Percentiles rank a stretch among this genome's conserved stretches.
Evolutionary conservation across 805 yeast species (phyloP).

Genomic region (Barnettozyma populi): DNA sequence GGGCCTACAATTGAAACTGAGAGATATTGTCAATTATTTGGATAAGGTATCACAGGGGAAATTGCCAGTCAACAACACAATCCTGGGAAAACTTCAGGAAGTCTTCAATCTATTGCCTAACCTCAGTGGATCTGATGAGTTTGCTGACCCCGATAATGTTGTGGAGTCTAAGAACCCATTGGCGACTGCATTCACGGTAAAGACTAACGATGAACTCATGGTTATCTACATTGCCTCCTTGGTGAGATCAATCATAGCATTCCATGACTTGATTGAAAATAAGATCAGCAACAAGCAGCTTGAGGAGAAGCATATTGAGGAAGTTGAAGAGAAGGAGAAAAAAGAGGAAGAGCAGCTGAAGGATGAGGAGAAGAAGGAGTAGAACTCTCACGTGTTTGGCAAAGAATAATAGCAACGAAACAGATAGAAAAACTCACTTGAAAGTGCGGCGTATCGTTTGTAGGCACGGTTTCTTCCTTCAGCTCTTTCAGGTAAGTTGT

Average conservation of each 20-base stretch:
- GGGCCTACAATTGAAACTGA: slow-evolving; percentile 75
- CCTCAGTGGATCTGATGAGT: slow-evolving; percentile 38
- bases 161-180: slow-evolving; percentile 44
- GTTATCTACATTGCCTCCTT: slow-evolving; percentile 82
- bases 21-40: slow-evolving; percentile 73
- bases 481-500: too few species aligned
- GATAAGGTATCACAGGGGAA: slow-evolving; percentile 64
- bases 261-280: slow-evolving; percentile 94
- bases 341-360: not conserved
- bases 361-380: not conserved
- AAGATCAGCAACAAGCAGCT: slow-evolving; percentile 74
- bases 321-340: slow-evolving; percentile 8
- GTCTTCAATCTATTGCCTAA: slow-evolving; percentile 92
- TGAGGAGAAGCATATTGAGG: slow-evolving; percentile 24
- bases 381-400: not conserved
- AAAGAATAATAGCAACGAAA: not conserved
- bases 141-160: slow-evolving; percentile 20
- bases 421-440: not conserved
- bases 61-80: slow-evolving; percentile 84
- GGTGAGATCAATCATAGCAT: slow-evolving; percentile 91
- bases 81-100: slow-evolving; percentile 89
- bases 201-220: slow-evolving; percentile 96
- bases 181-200: slow-evolving; percentile 77
- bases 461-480: too few species aligned
- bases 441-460: not conserved